Evolutionary conservation across 2,329 filamentous ascomycete species (phyloP), one percentile per base, ranked within the genome.

Genomic region (Neurospora crassa): DNA sequence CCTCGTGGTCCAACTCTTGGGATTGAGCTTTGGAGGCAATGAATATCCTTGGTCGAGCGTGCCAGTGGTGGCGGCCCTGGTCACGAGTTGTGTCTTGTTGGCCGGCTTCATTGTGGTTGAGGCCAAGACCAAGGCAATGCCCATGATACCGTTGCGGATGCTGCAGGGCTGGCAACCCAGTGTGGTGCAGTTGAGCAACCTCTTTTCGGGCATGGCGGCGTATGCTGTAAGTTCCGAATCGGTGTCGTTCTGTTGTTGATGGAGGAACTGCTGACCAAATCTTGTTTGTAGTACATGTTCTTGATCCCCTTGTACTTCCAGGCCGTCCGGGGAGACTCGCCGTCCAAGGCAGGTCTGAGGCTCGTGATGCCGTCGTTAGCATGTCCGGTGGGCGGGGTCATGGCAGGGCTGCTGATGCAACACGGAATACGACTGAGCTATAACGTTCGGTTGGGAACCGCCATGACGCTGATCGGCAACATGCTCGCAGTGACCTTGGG

Each of bases 231-330:
- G 86, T 81, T 10, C 5, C 16, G 3, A 29, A n/a, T n/a, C n/a
- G n/a, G 6, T 16, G 59, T 24, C 16, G 10, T 14, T 16, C 18
- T 11, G 59, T 5, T n/a, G n/a, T 68, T 8, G 59, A 7, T 68
- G 12, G 5, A 14, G 5, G 29, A n/a, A 2, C 18, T 71, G 37
- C 6, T 29, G 10, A 67, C 68, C 6, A 24, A 24, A 5, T 16
- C 18, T 7, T n/a, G n/a, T 16, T 5, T 34, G 14, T 47, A 86
- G 83, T 87, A 91, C 73, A 81, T 91, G n/a, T 92, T 92, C 80
- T 90, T 90, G 76, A 83, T 90, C 0, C 90, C 90, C 0, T 81
- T 92, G 5, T 92, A 90, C 80, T 92, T 91, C 77, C 89, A 91
- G 74, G 88, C 87, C 0, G 88, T 91, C 16, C 84, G 90, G 1